phyloP scores from a whole-genome alignment of 1,139 yeast genomes.

The Protomyces gravidus region DNA sequence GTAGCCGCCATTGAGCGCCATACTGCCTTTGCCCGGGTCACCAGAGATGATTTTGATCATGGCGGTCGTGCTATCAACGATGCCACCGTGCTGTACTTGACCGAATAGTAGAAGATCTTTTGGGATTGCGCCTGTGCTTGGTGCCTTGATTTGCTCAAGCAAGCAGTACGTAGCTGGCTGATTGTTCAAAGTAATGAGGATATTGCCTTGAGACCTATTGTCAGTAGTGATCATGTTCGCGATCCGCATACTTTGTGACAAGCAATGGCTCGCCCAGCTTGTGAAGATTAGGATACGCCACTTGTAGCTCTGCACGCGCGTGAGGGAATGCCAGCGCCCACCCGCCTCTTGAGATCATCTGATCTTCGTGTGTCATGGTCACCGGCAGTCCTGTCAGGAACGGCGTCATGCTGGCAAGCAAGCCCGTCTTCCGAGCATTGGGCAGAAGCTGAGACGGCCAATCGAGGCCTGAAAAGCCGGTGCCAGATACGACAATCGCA shows the following conservation, averaged over 20 bases:
- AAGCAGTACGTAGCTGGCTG: conserved; percentile 22
- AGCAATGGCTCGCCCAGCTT: conserved; percentile 13
- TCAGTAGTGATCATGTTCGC: not conserved
- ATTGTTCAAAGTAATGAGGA: conserved; percentile 20
- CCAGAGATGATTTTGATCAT: conserved; percentile 27
- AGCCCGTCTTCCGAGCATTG: conserved; percentile 6
- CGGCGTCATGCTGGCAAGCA: conserved; percentile 16
- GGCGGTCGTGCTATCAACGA: not conserved
- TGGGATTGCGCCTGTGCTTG: conserved; percentile 3
- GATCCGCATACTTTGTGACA: conserved; percentile 15
- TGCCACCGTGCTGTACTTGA: conserved; percentile 6
- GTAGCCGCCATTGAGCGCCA: conserved; percentile 23
- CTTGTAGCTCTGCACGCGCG: not conserved
- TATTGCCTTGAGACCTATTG: conserved; percentile 13
- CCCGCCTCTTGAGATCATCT: conserved; percentile 10
- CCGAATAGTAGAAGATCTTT: conserved; percentile 19
- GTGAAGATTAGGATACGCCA: conserved; percentile 10
- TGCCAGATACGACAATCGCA: conserved; percentile 28
- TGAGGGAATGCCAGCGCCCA: conserved; percentile 12
- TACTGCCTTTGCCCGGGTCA: conserved; percentile 26
- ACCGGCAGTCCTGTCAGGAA: conserved; percentile 25
- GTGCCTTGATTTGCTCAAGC: conserved; percentile 8
- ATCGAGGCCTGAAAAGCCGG: conserved; percentile 14
- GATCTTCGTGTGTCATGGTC: conserved; percentile 6
- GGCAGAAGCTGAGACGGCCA: conserved; percentile 22